Conservation (phyloP, 768 basidiomycete genomes). For the Hortiboletus campestris region DNA sequence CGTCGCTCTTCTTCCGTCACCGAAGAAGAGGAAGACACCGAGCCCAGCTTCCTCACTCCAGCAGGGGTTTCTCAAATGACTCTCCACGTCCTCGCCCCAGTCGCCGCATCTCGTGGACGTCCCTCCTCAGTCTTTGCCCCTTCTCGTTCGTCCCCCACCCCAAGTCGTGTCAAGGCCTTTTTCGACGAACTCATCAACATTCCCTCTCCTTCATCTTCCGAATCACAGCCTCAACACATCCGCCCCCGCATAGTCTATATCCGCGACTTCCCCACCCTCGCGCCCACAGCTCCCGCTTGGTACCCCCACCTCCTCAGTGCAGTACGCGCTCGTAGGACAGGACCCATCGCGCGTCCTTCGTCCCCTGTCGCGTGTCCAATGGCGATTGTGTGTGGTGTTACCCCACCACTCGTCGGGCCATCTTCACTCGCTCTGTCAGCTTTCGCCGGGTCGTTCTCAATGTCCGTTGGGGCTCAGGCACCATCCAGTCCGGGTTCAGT, state of each 20-base stretch:
- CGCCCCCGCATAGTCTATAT: slow-evolving; percentile 79
- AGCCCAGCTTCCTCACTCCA: slow-evolving; percentile 41
- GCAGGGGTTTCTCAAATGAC: slow-evolving; percentile 41
- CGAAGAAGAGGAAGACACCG: slow-evolving; percentile 49
- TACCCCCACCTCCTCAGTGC: slow-evolving; percentile 77
- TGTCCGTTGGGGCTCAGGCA: slow-evolving; percentile 11
- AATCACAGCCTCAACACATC: slow-evolving; percentile 22
- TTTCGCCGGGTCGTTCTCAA: slow-evolving; percentile 11
- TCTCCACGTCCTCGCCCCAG: slow-evolving; percentile 42
- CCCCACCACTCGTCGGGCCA: slow-evolving; percentile 67
- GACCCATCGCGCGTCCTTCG: slow-evolving; percentile 55
- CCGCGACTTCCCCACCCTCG: slow-evolving; percentile 76
- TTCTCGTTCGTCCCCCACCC: slow-evolving; percentile 42
- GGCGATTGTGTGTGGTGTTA: slow-evolving; percentile 85
- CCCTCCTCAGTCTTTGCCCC: slow-evolving; percentile 36
- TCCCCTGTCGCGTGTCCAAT: slow-evolving; percentile 68
- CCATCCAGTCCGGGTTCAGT: background rate
- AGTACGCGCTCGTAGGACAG: slow-evolving; percentile 72
- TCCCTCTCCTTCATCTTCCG: slow-evolving; percentile 34
- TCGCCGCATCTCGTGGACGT: slow-evolving; percentile 34
- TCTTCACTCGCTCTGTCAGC: slow-evolving; percentile 19
- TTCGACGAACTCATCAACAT: slow-evolving; percentile 78
- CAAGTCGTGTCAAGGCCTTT: slow-evolving; percentile 63
- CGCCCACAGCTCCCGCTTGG: slow-evolving; percentile 71
- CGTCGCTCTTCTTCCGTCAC: slow-evolving; percentile 26